These are phyloP conservation scores for Pleurotus eryngii DNA, from an alignment of 768 basidiomycete genomes.

Conservation along the genomic window DNA sequence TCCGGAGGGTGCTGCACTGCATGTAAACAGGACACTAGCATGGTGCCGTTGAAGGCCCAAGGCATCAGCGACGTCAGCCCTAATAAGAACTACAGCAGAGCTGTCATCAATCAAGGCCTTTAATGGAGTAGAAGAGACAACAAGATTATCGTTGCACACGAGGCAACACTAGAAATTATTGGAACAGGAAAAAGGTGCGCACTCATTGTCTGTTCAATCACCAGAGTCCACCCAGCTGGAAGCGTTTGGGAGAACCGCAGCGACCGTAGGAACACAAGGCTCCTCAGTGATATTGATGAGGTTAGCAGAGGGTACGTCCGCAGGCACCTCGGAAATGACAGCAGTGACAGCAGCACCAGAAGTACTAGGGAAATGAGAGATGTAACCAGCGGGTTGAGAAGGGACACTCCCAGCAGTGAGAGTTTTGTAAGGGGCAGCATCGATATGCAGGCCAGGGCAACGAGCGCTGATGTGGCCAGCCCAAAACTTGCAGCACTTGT, in stretches of 20 bases:
- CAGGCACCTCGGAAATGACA: neutral
- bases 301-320: neutral
- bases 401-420: neutral
- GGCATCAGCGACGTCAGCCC: neutral
- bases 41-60: neutral
- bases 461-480: neutral
- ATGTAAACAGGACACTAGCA: neutral
- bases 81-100: neutral
- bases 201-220: neutral
- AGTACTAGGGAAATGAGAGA: neutral
- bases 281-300: neutral
- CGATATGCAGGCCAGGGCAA: neutral
- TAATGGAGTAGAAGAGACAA: neutral
- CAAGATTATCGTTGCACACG: neutral
- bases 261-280: neutral
- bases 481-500: neutral
- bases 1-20: neutral
- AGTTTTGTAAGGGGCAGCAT: neutral
- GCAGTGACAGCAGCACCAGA: neutral
- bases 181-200: neutral
- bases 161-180: neutral
- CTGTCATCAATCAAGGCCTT: neutral
- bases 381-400: neutral
- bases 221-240: neutral
- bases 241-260: neutral